Evolutionary conservation across 2,329 filamentous ascomycete genomes (phyloP).

Genomic region (Sclerotinia glacialis): DNA sequence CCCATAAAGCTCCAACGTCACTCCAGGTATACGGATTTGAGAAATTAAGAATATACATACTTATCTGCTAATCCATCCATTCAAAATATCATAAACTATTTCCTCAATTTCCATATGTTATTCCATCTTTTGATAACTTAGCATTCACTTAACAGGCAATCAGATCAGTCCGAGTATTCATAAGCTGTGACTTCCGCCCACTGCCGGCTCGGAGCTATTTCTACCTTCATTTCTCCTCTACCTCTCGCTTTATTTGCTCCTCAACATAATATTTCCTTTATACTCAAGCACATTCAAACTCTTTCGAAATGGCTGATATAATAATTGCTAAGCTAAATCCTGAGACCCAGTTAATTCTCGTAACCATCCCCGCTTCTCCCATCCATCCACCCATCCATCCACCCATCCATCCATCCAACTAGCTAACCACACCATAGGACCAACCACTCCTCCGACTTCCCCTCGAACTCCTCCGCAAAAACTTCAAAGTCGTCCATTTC

Average conservation of each 20-base stretch:
- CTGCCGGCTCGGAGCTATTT: background rate
- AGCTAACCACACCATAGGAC: constrained; percentile 56
- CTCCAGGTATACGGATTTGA: background rate
- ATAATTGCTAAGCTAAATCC: constrained; percentile 68
- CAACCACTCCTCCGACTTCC: constrained; percentile 92
- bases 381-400: constrained; percentile 21
- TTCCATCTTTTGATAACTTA: background rate
- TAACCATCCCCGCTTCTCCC: constrained; percentile 40
- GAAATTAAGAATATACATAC: background rate
- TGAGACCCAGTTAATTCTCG: constrained; percentile 71
- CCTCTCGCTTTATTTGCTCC: background rate
- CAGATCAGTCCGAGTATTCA: background rate
- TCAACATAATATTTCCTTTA: background rate
- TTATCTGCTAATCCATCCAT: background rate
- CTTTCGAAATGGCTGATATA: constrained; percentile 53
- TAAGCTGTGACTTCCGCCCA: background rate
- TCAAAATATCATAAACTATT: background rate
- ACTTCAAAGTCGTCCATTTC: constrained; percentile 83
- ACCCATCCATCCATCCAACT: constrained; percentile 24
- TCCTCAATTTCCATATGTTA: background rate
- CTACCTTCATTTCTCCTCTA: background rate
- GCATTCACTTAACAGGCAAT: background rate
- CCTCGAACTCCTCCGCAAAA: constrained; percentile 87
- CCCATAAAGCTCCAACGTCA: background rate
- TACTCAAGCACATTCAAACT: background rate